Base-by-base conservation (phyloP, 306 rosid genomes). In the Pyrus communis region DNA sequence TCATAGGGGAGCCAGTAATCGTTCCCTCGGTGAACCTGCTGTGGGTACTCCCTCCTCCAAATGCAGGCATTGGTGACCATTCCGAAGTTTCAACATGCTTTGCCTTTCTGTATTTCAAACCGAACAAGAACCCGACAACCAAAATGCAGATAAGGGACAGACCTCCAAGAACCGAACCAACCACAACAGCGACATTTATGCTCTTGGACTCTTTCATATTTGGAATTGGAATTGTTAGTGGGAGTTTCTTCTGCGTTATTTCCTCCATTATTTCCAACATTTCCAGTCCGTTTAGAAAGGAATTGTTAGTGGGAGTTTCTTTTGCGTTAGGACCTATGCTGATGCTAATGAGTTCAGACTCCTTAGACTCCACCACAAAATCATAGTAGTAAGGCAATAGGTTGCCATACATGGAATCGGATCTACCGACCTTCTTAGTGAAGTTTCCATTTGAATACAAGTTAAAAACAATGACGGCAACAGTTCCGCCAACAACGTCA, bases 41-140 rank as follows among this genome's bases (percentile, higher is more conserved):
- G 52, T 71, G 86, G 22, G 86, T 77, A 61, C 86, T 85, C 38
- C 89, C 83, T 62, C 84, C 90, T 71, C 83, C 85, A 76, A 69
- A 6, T 61, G 22, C 23, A 23, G 70, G 85, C 65, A 77, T 18
- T 4, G 87, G 84, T 42, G 71, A 61, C 93, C 93, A 86, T 4
- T 70, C 76, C 0, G 68, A 71, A 72, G 30, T 52, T 55, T 86
- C 78, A 4, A 35, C 77, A 0, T 13, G 4, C 51, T 12, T 45
- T 45, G 51, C 51, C 51, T 80, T 85, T 78, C 71, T 77, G 38
- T 72, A 21, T 82, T 58, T 85, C 73, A 28, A 40, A 49, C 63
- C 27, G 15, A 74, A 43, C 69, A 71, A 49, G 43, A 85, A 38
- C 5, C 69, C 83, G 45, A n/a, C n/a, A n/a, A n/a, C n/a, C n/a